phyloP scores from a whole-genome alignment of 176 grass and related monocot species.

The Oryza glumipatula region DNA sequence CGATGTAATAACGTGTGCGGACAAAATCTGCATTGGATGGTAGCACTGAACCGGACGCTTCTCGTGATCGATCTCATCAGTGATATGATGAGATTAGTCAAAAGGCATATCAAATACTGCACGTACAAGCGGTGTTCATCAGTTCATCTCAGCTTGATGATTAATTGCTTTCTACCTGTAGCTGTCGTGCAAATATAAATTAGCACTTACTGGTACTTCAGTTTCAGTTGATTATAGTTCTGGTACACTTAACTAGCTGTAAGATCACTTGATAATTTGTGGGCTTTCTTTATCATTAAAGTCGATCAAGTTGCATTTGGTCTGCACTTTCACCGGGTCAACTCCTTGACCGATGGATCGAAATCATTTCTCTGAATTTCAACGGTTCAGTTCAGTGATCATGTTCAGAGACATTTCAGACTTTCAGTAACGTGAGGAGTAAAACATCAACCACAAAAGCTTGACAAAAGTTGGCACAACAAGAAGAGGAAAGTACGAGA shows the following conservation, averaged over 20 bases:
- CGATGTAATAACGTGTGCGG: background rate
- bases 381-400: background rate
- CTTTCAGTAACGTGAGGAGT: background rate
- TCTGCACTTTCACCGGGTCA: conserved; percentile 35
- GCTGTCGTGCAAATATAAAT: background rate
- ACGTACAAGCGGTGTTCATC: background rate
- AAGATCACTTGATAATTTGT: background rate
- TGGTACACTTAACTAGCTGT: conserved; percentile 9
- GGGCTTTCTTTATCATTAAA: background rate
- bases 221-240: background rate
- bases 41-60: background rate
- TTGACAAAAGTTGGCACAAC: background rate
- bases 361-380: background rate
- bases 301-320: background rate
- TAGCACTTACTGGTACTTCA: background rate
- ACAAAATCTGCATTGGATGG: background rate
- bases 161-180: background rate
- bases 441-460: background rate
- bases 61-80: conserved; percentile 16
- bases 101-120: background rate
- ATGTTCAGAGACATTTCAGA: background rate
- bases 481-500: conserved; percentile 36
- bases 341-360: conserved; percentile 23
- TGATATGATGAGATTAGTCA: background rate
- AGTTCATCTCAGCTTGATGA: conserved; percentile 13